Conservation (phyloP, 257 asterid genomes). For the Salvia miltiorrhiza region DNA sequence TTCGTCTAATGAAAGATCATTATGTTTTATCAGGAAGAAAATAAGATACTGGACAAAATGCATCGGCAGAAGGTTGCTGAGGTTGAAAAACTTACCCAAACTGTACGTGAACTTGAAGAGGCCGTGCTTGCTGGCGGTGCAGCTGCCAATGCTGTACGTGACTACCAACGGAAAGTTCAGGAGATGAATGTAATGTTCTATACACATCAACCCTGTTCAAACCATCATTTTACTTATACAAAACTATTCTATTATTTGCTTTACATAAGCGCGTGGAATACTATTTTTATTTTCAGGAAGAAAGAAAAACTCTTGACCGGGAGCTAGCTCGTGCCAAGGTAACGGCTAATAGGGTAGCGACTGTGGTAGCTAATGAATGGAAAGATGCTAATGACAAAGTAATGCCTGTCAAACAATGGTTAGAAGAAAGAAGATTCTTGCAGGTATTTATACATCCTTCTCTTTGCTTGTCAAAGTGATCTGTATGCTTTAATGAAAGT, state of each 20-base stretch:
- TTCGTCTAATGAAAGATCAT: constrained; percentile 4
- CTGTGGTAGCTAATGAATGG: constrained; percentile 99
- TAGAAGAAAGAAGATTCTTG: constrained; percentile 87
- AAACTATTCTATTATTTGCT: constrained; percentile 14
- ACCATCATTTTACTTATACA: constrained; percentile 10
- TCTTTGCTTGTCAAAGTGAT: constrained; percentile 2
- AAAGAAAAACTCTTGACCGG: constrained; percentile 92
- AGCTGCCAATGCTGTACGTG: constrained; percentile 98
- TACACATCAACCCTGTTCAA: background rate
- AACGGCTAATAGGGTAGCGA: constrained; percentile 96
- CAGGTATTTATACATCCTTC: constrained; percentile 47
- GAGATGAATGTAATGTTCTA: constrained; percentile 80
- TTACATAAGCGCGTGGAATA: constrained; percentile 9
- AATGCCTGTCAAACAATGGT: constrained; percentile 99
- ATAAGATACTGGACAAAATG: constrained; percentile 89
- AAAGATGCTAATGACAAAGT: constrained; percentile 97
- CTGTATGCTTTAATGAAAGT: background rate
- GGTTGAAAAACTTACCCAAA: constrained; percentile 95
- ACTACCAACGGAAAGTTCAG: constrained; percentile 97
- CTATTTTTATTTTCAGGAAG: constrained; percentile 53
- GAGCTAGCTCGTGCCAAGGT: constrained; percentile 99
- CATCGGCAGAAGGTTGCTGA: constrained; percentile 97
- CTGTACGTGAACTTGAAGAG: constrained; percentile 97
- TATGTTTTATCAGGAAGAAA: constrained; percentile 71
- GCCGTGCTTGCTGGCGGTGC: constrained; percentile 99